Conservation (phyloP, 768 basidiomycete species). For the Collybiopsis confluens region DNA sequence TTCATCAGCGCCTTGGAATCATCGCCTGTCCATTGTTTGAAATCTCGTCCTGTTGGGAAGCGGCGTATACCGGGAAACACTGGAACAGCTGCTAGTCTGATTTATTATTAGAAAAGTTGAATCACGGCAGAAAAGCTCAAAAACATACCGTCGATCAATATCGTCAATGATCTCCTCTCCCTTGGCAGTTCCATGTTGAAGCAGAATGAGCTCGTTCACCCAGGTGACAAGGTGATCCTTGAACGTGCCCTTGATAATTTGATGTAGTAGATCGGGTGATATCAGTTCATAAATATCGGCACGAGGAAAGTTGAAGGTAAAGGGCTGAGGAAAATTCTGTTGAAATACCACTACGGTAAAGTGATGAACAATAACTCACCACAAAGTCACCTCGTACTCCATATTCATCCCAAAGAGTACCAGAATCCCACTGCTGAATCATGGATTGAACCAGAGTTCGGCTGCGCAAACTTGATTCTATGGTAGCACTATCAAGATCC, state of each 20-base stretch:
- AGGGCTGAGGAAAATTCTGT: slow-evolving; percentile 5
- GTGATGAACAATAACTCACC: too few species aligned
- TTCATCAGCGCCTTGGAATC: slow-evolving; percentile 15
- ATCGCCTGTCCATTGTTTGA: too few species aligned
- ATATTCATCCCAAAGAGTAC: too few species aligned
- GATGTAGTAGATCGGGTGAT: slow-evolving; percentile 23
- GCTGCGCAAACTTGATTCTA: too few species aligned
- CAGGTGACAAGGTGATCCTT: slow-evolving; percentile 19
- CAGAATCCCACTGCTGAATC: too few species aligned
- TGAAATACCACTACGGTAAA: background rate
- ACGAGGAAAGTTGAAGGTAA: slow-evolving; percentile 13
- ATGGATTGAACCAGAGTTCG: too few species aligned
- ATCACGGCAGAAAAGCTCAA: too few species aligned
- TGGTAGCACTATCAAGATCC: too few species aligned
- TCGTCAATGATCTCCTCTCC: slow-evolving; percentile 25
- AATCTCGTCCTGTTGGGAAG: slow-evolving; percentile 14
- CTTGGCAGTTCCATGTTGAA: slow-evolving; percentile 9
- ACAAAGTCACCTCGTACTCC: too few species aligned
- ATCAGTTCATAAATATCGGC: slow-evolving; percentile 15
- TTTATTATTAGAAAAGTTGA: too few species aligned
- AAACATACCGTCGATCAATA: too few species aligned
- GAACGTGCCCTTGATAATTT: too few species aligned
- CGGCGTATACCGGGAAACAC: slow-evolving; percentile 9
- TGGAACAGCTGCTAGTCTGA: slow-evolving; percentile 12
- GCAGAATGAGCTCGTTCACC: slow-evolving; percentile 23